A percentile compares a stretch with the other conserved stretches of the same genome.
Conservation (phyloP, 306 rosid species). For the Vachellia collinsii region DNA sequence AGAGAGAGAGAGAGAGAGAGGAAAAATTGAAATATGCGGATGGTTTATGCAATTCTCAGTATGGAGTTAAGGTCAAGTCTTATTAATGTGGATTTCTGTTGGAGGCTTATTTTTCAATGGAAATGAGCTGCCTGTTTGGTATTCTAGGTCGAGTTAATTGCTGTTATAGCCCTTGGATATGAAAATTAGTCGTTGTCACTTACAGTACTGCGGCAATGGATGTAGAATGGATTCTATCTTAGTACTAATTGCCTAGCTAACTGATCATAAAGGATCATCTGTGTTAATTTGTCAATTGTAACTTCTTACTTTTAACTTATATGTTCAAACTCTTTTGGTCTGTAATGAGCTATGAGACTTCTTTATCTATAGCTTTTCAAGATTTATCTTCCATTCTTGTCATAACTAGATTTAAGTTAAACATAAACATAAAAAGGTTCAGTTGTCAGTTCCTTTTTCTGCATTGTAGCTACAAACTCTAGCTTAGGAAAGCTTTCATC, state of each 20-base stretch:
- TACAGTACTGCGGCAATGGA: not conserved
- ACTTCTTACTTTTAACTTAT: not conserved
- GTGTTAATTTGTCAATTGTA: not conserved
- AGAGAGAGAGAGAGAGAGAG: not conserved
- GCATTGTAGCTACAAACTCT: not conserved
- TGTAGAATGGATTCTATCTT: not conserved
- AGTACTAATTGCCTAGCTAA: not conserved
- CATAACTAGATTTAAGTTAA: not conserved
- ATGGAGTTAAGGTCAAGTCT: not conserved
- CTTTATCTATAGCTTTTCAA: not conserved
- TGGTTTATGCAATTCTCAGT: not conserved
- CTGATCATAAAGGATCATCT: not conserved
- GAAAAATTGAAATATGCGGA: not conserved
- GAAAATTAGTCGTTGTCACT: not conserved
- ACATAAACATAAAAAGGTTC: not conserved
- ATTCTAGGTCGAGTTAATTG: not conserved
- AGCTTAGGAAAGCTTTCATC: not conserved
- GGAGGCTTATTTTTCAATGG: not conserved
- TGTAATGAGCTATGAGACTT: not conserved
- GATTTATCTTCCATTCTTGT: conserved; percentile 3
- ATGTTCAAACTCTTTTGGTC: not conserved
- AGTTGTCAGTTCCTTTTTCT: conserved; percentile 1
- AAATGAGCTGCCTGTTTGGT: not conserved
- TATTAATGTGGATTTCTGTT: not conserved
- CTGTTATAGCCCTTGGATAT: not conserved